Base-by-base conservation (phyloP, 2,329 filamentous ascomycete species). In the Hansfordia pulvinata region DNA sequence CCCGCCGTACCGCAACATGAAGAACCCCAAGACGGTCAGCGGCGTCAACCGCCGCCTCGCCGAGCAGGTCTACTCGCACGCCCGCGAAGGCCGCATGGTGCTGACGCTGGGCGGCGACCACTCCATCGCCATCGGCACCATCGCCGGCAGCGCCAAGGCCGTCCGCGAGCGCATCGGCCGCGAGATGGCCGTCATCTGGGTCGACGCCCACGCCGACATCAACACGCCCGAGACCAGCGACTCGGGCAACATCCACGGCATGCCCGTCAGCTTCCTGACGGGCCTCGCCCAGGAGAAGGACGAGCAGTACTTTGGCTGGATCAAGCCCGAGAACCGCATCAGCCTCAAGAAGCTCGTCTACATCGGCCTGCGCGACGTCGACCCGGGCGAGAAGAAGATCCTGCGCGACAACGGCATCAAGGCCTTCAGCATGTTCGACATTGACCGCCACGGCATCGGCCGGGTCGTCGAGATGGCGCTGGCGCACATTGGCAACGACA, bases 391-490 rank as follows among this genome's bases (percentile, higher is more conserved):
- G 74, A 96, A 94, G 76, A 70, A 75, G 58, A 82, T 94, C 34
- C 60, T 98, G 36, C 69, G 77, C 31, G 83, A 96, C 38, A 64
- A 96, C 46, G 77, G 79, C 21, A 90, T 98, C 62, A 88, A 83
- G 63, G 88, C 88, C 4, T 98, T 96, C 47, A 88, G 79, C 58
- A 98, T 98, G 90, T 90, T 93, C 50, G 90, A 98, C 49, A 80
- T 98, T 52, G 90, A 98, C 55, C 69, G 72, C 28, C 68, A 96
- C 48, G 90, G 90, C 24, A 98, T 98, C 44, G 90, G 90, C 29
- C 79, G 78, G 38, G 84, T 98, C 37, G 85, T 98, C 60, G 90
- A 96, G 46, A 93, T 94, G 88, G 88, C 88, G n/a, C 67, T 98
- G 28, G 88, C 78, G 17, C 86, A 94, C 61, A 93, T 96, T 39